Evolutionary conservation across 257 asterid genomes (phyloP).

Genomic region (Ehretia macrophylla): DNA sequence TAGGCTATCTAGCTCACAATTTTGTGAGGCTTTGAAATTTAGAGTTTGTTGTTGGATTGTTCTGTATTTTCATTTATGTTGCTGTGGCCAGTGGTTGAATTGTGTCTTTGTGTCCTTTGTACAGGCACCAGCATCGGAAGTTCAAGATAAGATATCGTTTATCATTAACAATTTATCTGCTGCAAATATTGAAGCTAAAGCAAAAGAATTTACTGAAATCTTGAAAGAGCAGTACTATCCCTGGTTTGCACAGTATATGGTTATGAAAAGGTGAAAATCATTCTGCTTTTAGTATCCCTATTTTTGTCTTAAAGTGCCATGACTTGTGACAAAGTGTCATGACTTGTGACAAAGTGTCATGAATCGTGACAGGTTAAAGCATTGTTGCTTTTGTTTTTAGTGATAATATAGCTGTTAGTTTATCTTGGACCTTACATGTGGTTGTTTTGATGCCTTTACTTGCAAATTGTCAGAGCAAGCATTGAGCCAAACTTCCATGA

Average conservation of each 20-base stretch:
- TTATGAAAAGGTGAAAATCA: conserved; percentile 77
- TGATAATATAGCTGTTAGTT: neutral
- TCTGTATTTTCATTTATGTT: neutral
- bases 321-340: neutral
- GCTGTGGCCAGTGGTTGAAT: neutral
- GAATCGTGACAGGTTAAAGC: neutral
- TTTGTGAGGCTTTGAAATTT: no score
- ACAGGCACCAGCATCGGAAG: conserved; percentile 92
- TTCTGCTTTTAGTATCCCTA: neutral
- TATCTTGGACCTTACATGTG: neutral
- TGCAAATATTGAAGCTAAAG: conserved; percentile 83
- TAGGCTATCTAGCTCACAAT: no score
- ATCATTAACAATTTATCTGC: conserved; percentile 77
- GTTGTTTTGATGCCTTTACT: conserved; percentile 11
- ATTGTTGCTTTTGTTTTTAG: neutral
- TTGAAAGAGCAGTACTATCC: conserved; percentile 74
- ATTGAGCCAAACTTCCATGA: conserved; percentile 96
- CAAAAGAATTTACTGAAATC: conserved; percentile 74
- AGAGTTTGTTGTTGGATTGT: no score
- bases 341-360: neutral
- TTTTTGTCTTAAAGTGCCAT: neutral
- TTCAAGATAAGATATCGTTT: conserved; percentile 93
- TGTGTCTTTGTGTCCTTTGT: conserved; percentile 22
- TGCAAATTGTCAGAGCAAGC: conserved; percentile 71
- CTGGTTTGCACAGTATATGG: conserved; percentile 98